A percentile compares a stretch with the other conserved stretches of the same genome.
These are phyloP conservation scores for Fusarium pseudograminearum DNA, from an alignment of 2,329 filamentous ascomycete species.

Conservation along the genomic window DNA sequence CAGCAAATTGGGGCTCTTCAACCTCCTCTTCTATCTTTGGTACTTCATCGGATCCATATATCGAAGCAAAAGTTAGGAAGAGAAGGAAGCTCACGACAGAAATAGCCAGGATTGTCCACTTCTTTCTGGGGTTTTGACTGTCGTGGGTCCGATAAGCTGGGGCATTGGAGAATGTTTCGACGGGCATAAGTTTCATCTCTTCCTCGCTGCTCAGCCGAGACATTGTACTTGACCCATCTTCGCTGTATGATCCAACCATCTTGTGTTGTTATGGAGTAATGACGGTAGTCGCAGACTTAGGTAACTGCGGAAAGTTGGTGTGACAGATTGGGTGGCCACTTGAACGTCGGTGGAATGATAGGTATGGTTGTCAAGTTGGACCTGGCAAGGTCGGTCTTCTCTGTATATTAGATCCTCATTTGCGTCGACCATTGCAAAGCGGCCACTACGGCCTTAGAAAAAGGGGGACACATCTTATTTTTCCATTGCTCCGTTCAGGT, in stretches of 20 bases:
- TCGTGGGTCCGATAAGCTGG: neutral
- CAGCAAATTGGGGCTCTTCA: accelerated
- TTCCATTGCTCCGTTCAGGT: neutral
- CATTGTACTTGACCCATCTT: neutral
- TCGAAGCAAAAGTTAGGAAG: neutral
- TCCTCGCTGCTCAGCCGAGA: neutral
- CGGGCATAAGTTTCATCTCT: neutral
- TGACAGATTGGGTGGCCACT: no score
- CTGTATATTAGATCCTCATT: neutral
- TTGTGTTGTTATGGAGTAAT: neutral
- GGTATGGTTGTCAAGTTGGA: no score
- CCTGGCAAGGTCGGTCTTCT: neutral
- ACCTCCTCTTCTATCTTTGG: neutral
- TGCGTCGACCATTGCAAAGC: neutral
- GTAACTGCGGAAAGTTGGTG: no score
- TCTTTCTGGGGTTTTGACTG: neutral
- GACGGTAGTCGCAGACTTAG: neutral
- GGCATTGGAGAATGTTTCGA: neutral
- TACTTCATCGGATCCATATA: neutral
- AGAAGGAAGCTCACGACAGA: neutral
- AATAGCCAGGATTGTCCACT: neutral
- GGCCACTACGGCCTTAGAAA: neutral
- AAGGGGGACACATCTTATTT: no score
- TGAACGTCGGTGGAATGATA: neutral
- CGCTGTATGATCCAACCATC: neutral